Evolutionary conservation across 164 flowering plant genomes (phyloP).

Genomic region (Akebia trifoliata): DNA sequence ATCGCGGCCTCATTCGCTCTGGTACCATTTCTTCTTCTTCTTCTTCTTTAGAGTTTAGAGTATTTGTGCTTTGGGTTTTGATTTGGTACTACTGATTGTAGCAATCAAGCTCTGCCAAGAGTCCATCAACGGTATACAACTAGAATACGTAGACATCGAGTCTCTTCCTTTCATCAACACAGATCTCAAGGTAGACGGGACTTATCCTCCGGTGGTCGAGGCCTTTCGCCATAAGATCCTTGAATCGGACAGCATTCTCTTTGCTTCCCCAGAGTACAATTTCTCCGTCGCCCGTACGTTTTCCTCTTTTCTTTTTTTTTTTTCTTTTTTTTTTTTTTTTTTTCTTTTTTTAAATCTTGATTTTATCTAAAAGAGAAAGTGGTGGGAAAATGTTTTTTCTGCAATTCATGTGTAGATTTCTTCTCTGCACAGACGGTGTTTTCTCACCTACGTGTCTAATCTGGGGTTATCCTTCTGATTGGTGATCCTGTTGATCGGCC

Average conservation of each 20-base stretch:
- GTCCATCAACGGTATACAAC: conserved; percentile 32
- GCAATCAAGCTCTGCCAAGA: conserved; percentile 28
- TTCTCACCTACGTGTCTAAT: too few species aligned
- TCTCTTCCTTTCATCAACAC: conserved; percentile 44
- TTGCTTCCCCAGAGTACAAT: conserved; percentile 55
- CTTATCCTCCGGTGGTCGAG: conserved; percentile 42
- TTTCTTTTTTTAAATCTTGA: background rate
- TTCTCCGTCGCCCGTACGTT: conserved; percentile 39
- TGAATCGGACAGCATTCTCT: conserved; percentile 40
- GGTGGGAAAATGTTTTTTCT: too few species aligned
- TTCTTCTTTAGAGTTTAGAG: too few species aligned
- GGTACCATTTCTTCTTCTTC: conserved; percentile 33
- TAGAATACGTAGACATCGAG: conserved; percentile 37
- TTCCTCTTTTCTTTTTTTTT: too few species aligned
- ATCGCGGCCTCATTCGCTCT: conserved; percentile 66
- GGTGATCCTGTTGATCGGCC: too few species aligned
- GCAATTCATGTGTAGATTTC: too few species aligned
- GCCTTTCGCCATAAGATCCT: conserved; percentile 42
- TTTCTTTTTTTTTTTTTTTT: too few species aligned
- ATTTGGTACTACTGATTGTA: background rate
- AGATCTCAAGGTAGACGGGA: conserved; percentile 41
- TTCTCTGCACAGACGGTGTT: too few species aligned
- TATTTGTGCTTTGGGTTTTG: background rate
- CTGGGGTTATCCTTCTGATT: too few species aligned
- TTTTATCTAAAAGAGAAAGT: too few species aligned